A percentile compares a stretch with the other conserved stretches of the same genome.
Conservation (phyloP, 495 filamentous ascomycete species). For the Hyaloscypha hepaticicola region DNA sequence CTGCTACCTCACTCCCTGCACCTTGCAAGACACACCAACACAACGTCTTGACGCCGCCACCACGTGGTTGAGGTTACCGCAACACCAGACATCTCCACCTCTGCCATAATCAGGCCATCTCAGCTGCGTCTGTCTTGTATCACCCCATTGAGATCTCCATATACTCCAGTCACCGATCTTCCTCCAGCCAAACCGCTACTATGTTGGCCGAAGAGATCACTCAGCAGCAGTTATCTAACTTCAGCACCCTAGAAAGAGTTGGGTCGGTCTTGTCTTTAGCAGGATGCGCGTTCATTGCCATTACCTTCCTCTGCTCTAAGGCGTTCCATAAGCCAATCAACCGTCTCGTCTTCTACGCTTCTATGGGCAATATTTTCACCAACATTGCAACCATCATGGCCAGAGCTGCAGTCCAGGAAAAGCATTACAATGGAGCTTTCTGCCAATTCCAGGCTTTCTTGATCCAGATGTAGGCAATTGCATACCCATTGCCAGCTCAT, state of each 20-base stretch:
- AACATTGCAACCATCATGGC: slow-evolving; percentile 75
- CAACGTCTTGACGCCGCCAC: background rate
- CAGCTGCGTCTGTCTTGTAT: background rate
- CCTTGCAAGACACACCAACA: background rate
- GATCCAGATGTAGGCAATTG: slow-evolving; percentile 61
- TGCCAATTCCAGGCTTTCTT: slow-evolving; percentile 80
- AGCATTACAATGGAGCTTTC: slow-evolving; percentile 47
- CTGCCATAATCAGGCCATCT: background rate
- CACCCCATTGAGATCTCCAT: background rate
- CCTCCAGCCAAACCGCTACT: slow-evolving; percentile 7
- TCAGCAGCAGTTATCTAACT: slow-evolving; percentile 26
- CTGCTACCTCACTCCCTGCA: background rate
- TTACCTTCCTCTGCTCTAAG: slow-evolving; percentile 62
- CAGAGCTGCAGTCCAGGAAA: slow-evolving; percentile 39
- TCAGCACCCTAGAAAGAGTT: slow-evolving; percentile 55
- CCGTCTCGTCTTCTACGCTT: slow-evolving; percentile 80
- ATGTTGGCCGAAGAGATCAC: slow-evolving; percentile 29
- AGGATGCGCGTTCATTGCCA: slow-evolving; percentile 69
- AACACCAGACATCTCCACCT: background rate
- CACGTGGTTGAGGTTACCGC: background rate
- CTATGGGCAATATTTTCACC: slow-evolving; percentile 78
- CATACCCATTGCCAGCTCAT: background rate
- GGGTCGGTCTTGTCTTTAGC: slow-evolving; percentile 70
- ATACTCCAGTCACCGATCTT: background rate
- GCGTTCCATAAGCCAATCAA: slow-evolving; percentile 86